Percentiles rank a stretch among this genome's conserved stretches.
phyloP scores from a whole-genome alignment of 257 asterid genomes.

The Echium plantagineum region DNA sequence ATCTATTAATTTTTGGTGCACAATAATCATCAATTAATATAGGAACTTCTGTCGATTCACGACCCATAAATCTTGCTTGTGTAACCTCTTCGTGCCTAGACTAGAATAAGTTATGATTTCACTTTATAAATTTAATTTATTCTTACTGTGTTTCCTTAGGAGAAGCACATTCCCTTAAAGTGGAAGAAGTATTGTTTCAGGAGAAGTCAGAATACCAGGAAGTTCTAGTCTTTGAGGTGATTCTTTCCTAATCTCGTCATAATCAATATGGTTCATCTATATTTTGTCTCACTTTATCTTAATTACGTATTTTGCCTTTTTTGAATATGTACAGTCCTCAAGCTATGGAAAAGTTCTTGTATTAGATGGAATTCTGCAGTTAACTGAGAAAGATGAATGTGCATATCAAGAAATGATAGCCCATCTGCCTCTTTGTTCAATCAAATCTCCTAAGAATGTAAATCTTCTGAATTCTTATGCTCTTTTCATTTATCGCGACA shows the following conservation, averaged over 20 bases:
- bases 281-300: not conserved
- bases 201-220: constrained; percentile 84
- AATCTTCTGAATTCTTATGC: constrained; percentile 3
- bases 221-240: constrained; percentile 90
- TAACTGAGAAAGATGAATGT: constrained; percentile 98
- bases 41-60: too few relatives aligned
- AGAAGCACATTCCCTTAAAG: constrained; percentile 88
- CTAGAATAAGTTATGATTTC: not conserved
- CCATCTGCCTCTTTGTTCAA: constrained; percentile 94
- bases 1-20: too few relatives aligned
- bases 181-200: constrained; percentile 61
- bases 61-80: not conserved
- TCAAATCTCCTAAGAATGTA: constrained; percentile 74
- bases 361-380: constrained; percentile 92
- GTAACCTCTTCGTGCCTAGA: not conserved
- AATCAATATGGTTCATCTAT: not conserved
- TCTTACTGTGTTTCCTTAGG: constrained; percentile 28
- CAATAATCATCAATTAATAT: too few relatives aligned
- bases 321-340: constrained; percentile 41
- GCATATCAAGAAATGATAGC: constrained; percentile 99
- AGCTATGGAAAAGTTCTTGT: constrained; percentile 88
- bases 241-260: too few relatives aligned
- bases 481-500: not conserved
- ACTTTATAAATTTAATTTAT: not conserved
- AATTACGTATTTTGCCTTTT: not conserved